Evolutionary conservation across 345 rosid genomes (phyloP).

Genomic region (Salix viminalis): DNA sequence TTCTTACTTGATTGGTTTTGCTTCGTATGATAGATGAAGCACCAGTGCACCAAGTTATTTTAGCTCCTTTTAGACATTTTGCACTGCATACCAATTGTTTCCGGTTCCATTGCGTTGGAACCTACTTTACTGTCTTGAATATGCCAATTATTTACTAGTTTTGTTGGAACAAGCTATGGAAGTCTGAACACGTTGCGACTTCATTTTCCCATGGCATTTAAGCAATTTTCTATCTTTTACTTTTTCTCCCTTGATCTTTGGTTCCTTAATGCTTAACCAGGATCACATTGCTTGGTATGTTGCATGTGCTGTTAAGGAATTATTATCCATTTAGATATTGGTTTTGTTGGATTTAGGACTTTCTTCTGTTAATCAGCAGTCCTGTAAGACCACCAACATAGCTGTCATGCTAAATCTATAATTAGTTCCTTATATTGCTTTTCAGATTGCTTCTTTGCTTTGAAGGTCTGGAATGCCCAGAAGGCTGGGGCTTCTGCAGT

Average conservation of each 20-base stretch:
- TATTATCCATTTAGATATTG: neutral
- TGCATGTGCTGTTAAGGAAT: neutral
- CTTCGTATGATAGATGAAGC: neutral
- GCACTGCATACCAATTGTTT: neutral
- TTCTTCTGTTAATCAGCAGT: neutral
- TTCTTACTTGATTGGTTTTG: neutral
- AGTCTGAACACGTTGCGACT: neutral
- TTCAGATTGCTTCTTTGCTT: slow-evolving; percentile 90
- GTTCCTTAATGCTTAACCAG: neutral
- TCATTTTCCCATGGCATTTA: neutral
- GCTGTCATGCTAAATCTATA: neutral
- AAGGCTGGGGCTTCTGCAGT: slow-evolving; percentile 96
- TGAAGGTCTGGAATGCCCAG: slow-evolving; percentile 97
- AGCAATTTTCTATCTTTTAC: neutral
- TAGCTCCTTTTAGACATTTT: neutral
- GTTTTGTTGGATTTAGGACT: neutral
- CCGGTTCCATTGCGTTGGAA: neutral
- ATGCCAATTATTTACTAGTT: neutral
- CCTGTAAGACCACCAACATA: neutral
- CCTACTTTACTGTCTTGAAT: neutral
- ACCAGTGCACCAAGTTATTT: neutral
- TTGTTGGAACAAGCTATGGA: neutral
- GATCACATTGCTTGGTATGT: neutral
- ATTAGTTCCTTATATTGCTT: slow-evolving; percentile 7
- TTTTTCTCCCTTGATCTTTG: neutral